These are phyloP conservation scores for Pelargonium australe DNA, from an alignment of 441 rosid genomes.

Conservation along the genomic window DNA sequence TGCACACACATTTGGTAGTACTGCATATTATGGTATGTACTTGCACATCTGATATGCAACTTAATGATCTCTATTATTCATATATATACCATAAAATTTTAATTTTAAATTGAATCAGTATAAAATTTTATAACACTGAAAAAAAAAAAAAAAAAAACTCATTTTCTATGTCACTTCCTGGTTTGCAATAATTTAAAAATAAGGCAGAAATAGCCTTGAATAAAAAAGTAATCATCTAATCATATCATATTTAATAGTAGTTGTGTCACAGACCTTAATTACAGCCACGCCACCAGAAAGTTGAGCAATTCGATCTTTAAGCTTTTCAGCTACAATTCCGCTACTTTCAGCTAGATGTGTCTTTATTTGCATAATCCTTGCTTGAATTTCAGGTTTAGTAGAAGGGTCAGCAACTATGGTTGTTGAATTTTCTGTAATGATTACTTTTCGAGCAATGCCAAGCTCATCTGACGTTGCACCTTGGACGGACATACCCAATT, in stretches of 20 bases:
- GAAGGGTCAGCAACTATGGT: slow-evolving; percentile 75
- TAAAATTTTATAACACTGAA: no score
- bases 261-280: slow-evolving; percentile 51
- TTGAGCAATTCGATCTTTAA: slow-evolving; percentile 77
- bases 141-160: background rate
- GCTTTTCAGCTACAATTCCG: slow-evolving; percentile 49
- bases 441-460: slow-evolving; percentile 65
- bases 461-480: slow-evolving; percentile 78
- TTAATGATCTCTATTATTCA: no score
- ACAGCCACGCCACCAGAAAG: slow-evolving; percentile 77
- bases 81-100: background rate
- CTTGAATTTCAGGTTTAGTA: slow-evolving; percentile 78
- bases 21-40: no score
- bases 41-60: no score
- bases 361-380: slow-evolving; percentile 77
- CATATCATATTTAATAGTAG: background rate
- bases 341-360: slow-evolving; percentile 73
- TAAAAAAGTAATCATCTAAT: background rate
- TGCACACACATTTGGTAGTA: background rate
- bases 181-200: no score
- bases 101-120: background rate
- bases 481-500: slow-evolving; percentile 47
- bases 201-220: background rate
- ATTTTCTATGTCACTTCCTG: no score
- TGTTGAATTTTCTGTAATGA: slow-evolving; percentile 59